These are phyloP conservation scores for Cadophora gregata DNA, from an alignment of 2,329 filamentous ascomycete genomes.

Conservation along the genomic window DNA sequence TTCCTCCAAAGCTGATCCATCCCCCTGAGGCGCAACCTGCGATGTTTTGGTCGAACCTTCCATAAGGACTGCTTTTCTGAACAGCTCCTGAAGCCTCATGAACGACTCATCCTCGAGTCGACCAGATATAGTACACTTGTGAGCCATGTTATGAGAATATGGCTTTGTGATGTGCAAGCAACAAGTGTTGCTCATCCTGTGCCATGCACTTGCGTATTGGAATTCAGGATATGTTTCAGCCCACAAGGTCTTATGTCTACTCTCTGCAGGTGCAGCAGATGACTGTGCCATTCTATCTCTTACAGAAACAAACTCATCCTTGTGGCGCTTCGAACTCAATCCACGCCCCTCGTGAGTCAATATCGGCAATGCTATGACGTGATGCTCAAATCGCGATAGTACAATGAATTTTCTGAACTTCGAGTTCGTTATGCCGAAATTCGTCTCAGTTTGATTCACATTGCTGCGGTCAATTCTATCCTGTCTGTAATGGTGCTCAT, in stretches of 20 bases:
- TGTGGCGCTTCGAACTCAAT: background rate
- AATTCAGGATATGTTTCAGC: background rate
- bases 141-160: constrained; percentile 6
- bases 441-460: background rate
- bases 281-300: background rate
- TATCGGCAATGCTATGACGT: constrained; percentile 13
- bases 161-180: constrained; percentile 5
- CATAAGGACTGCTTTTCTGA: background rate
- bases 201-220: background rate
- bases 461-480: background rate
- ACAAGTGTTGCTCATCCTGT: constrained; percentile 1
- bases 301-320: constrained; percentile 9
- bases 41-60: background rate
- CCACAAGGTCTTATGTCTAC: background rate
- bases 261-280: constrained; percentile 7
- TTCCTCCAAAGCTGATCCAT: background rate
- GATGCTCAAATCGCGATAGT: background rate
- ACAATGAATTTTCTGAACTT: constrained; percentile 19
- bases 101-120: background rate
- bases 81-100: background rate
- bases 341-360: constrained; percentile 6
- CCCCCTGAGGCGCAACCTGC: background rate
- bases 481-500: constrained; percentile 12
- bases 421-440: constrained; percentile 9
- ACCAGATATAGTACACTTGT: constrained; percentile 11